Base-by-base conservation (phyloP, 495 filamentous ascomycete species). In the Clohesyomyces aquaticus region DNA sequence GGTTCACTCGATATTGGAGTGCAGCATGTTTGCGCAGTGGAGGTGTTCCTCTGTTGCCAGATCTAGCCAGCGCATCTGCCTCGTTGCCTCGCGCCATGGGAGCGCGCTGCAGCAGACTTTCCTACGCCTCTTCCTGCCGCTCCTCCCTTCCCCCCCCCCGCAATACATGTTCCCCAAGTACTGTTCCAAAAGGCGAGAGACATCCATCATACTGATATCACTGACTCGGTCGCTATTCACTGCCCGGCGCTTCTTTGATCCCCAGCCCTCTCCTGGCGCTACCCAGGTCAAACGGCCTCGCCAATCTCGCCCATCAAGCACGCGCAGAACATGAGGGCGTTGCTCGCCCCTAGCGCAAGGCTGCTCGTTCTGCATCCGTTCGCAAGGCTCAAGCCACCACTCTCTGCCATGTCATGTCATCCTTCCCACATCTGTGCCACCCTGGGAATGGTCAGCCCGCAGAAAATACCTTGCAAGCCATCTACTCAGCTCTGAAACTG, bases 401-500 rank as follows among this genome's bases (percentile, higher is more conserved):
- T 67, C 59, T 46, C 45, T 59, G 10, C 55, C 61, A 23, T 27
- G 50, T 63, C 65, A 53, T 51, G 63, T 67, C 65, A 41, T 41
- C 45, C 23, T 38, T 16, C 42, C n/a, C 1, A 26, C 25, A 25
- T 4, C 65, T 50, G 65, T 67, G 59, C 65, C 43, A 63, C 59
- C 49, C 65, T 29, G 28, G 65, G n/a, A 58, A 27, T 32, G 18
- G 65, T 62, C 58, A 58, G 51, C 65, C 49, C 63, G 65, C 59
- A 62, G 58, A 52, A 58, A 58, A 67, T 62, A 4, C 65, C 57
- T 51, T 56, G 57, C 48, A 57, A 32, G 51, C 64, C 52, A 25
- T 65, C 28, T 26, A 26, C 28, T 62, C 38, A 58, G 59, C 65
- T n/a, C n/a, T 67, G 65, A 67, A 67, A 67, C 65, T 28, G 59